Base-by-base conservation (phyloP, 352 stramenopile species). In the Phytophthora podocarpi region DNA sequence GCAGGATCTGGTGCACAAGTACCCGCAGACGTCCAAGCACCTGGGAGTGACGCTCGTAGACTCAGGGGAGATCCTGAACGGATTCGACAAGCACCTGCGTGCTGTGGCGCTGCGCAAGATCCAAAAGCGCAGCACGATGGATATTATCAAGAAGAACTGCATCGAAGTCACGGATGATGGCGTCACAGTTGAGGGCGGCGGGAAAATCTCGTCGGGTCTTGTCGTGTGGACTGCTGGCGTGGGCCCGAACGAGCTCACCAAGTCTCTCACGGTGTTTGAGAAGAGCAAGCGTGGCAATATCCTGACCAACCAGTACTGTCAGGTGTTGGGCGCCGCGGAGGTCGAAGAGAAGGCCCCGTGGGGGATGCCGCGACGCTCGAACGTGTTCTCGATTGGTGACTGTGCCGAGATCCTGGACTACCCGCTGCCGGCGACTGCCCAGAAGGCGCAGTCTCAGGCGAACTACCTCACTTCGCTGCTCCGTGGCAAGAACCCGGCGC, bases 321-420 rank as follows among this genome's bases (percentile, higher is more conserved):
- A 91, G 41, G 84, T 93, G n/a, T 36, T 89, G 10, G 84, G 82
- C 11, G 70, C 78, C 4, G 74, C 78, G 2, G 75, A 91, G 47
- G 73, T 88, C 24, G 80, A 90, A 56, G 31, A 72, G 13, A 65
- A 67, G 18, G 74, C 79, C 13, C 80, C 80, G 18, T 89, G 84
- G 43, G 78, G 82, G 8, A 82, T 93, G 72, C 78, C 81, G 5
- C 54, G 81, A n/a, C 65, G 67, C 39, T 91, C 82, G n/a, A 86
- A 86, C 42, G 83, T 99, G 9, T 99, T 97, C 70, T 97, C 96
- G 0, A 89, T 99, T 42, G 97, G 97, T 27, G 97, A 99, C 72
- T 98, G 93, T 46, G 94, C 94, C 23, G 82, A 95, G 41, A 91
- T 91, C 60, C 66, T 86, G 12, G 73, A 91, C 50, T 90, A 95